phyloP scores from a whole-genome alignment of 331 rosid species.

The Quercus tomentella region DNA sequence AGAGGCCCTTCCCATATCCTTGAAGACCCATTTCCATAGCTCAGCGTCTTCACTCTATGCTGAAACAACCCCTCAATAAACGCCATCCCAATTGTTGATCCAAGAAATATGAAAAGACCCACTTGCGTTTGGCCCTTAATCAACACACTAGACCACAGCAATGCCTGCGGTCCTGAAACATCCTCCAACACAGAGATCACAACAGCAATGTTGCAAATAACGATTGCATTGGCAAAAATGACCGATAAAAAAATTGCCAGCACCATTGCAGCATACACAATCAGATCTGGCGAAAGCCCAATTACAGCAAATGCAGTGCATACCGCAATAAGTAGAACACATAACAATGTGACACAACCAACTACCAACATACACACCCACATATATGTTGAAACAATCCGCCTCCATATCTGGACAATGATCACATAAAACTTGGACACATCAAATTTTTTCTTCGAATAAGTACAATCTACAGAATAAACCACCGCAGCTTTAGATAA shows the following conservation, averaged over 20 bases:
- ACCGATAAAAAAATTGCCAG: conserved; percentile 69
- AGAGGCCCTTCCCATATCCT: conserved; percentile 98
- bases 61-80: conserved; percentile 92
- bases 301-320: conserved; percentile 62
- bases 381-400: conserved; percentile 58
- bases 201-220: conserved; percentile 68
- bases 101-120: conserved; percentile 77
- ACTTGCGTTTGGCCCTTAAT: conserved; percentile 92
- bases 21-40: conserved; percentile 97
- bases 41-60: conserved; percentile 86
- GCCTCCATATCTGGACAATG: conserved; percentile 70
- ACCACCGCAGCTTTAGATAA: conserved; percentile 81
- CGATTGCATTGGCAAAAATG: conserved; percentile 76
- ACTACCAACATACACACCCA: conserved; percentile 63
- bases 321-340: conserved; percentile 60
- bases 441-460: conserved; percentile 63
- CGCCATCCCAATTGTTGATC: conserved; percentile 80
- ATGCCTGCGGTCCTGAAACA: conserved; percentile 86
- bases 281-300: conserved; percentile 42
- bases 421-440: conserved; percentile 49
- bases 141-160: conserved; percentile 62
- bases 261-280: conserved; percentile 59
- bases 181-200: conserved; percentile 88
- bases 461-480: conserved; percentile 81
- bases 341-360: conserved; percentile 69